Evolutionary conservation across 148 eudicot species (phyloP).

Genomic region (Silene latifolia): DNA sequence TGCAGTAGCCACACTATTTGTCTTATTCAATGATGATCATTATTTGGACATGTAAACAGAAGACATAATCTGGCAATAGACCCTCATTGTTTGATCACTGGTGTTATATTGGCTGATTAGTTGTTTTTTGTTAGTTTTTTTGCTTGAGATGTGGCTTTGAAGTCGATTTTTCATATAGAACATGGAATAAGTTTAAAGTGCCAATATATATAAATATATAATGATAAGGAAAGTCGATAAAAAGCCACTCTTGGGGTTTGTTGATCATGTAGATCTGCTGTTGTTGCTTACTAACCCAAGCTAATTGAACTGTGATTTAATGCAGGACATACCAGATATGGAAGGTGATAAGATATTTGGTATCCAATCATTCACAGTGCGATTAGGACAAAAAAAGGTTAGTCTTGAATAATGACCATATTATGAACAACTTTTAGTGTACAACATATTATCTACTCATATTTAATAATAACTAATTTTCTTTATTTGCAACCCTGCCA

Average conservation of each 20-base stretch:
- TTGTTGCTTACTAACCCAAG: background rate
- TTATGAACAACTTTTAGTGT: slow-evolving; percentile 4
- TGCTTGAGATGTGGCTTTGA: background rate
- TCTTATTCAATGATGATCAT: background rate
- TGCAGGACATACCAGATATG: slow-evolving; percentile 97
- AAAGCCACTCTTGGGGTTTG: background rate
- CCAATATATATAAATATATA: background rate
- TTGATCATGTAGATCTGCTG: background rate
- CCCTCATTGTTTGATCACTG: background rate
- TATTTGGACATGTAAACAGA: background rate
- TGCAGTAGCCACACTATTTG: background rate
- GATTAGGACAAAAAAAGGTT: slow-evolving; percentile 90
- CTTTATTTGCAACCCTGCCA: slow-evolving; percentile 27
- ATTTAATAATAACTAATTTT: background rate
- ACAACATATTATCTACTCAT: background rate
- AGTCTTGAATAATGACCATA: slow-evolving; percentile 21
- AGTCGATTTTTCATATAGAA: background rate
- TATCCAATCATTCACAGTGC: slow-evolving; percentile 83
- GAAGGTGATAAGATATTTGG: slow-evolving; percentile 94
- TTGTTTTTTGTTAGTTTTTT: background rate
- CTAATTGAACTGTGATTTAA: slow-evolving; percentile 12
- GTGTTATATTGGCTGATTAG: background rate
- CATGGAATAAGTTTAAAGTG: background rate
- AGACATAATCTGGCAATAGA: background rate
- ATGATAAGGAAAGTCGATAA: no score